Evolutionary conservation across 352 stramenopile genomes (phyloP).

Genomic region (Blastocystis sp.): DNA sequence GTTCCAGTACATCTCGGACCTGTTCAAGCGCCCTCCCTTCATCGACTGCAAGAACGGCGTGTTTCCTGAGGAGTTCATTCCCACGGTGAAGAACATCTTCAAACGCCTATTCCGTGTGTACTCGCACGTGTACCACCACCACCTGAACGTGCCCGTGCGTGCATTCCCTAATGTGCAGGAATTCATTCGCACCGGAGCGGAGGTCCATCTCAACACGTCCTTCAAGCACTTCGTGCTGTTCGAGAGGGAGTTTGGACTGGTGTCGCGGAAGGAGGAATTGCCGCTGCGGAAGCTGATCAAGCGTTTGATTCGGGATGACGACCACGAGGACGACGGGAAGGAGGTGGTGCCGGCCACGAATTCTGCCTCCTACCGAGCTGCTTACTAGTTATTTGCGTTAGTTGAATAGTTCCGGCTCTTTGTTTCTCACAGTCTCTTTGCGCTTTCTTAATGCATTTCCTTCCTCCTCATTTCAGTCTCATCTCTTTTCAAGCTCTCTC

Average conservation of each 20-base stretch:
- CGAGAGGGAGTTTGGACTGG: conserved; percentile 87
- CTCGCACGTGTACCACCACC: conserved; percentile 91
- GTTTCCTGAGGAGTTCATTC: conserved; percentile 82
- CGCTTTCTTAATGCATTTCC: too few relatives aligned
- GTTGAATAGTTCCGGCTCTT: not conserved
- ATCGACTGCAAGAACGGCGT: conserved; percentile 68
- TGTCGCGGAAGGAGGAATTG: conserved; percentile 88
- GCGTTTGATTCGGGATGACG: conserved; percentile 76
- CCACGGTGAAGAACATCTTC: conserved; percentile 87
- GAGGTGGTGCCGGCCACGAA: not conserved
- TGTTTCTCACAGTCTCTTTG: too few relatives aligned
- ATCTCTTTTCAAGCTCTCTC: too few relatives aligned
- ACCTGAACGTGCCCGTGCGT: conserved; percentile 77
- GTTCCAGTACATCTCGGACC: conserved; percentile 67
- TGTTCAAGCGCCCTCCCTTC: conserved; percentile 62
- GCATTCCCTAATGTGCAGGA: conserved; percentile 71
- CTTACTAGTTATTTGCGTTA: not conserved
- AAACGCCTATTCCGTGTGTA: conserved; percentile 91
- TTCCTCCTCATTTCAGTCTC: too few relatives aligned
- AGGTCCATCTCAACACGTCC: conserved; percentile 92
- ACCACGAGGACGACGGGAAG: conserved; percentile 3
- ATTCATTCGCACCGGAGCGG: conserved; percentile 88
- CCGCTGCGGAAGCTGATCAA: conserved; percentile 89
- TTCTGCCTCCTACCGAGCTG: not conserved
- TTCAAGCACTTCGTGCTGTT: conserved; percentile 98